A percentile compares a stretch with the other conserved stretches of the same genome.
These are phyloP conservation scores for Hypoxylon sp. DNA, from an alignment of 2,329 filamentous ascomycete genomes.

Conservation along the genomic window DNA sequence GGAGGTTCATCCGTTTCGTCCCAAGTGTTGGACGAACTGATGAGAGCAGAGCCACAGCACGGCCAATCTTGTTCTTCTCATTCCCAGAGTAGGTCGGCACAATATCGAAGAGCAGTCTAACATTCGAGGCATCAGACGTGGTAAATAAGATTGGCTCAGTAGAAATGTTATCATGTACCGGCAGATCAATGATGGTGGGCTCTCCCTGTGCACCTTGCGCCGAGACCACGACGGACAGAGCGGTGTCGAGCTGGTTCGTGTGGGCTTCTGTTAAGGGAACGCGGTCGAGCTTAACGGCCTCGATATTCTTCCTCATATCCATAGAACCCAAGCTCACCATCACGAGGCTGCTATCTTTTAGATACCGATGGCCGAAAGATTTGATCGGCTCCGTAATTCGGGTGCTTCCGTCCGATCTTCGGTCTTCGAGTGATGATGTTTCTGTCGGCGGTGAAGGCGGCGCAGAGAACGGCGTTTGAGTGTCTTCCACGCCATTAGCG, in stretches of 20 bases:
- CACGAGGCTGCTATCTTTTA: slow-evolving; percentile 89
- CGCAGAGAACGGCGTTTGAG: slow-evolving; percentile 44
- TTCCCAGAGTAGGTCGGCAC: slow-evolving; percentile 95
- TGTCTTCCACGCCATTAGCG: slow-evolving; percentile 50
- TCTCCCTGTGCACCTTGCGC: slow-evolving; percentile 88
- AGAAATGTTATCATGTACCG: slow-evolving; percentile 91
- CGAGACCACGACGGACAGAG: slow-evolving; percentile 89
- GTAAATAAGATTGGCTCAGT: slow-evolving; percentile 95
- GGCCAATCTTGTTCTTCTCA: slow-evolving; percentile 88
- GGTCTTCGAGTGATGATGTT: slow-evolving; percentile 71
- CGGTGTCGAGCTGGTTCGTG: slow-evolving; percentile 92
- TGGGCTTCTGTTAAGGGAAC: slow-evolving; percentile 91
- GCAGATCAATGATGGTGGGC: slow-evolving; percentile 89
- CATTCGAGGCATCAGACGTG: slow-evolving; percentile 80
- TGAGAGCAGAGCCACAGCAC: slow-evolving; percentile 88
- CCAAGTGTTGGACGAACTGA: slow-evolving; percentile 87
- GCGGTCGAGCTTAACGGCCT: slow-evolving; percentile 87
- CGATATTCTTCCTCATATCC: slow-evolving; percentile 86
- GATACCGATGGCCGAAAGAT: slow-evolving; percentile 94
- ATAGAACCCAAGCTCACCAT: slow-evolving; percentile 94
- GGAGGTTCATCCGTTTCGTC: slow-evolving; percentile 87
- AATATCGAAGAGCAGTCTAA: slow-evolving; percentile 93
- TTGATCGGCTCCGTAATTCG: slow-evolving; percentile 84
- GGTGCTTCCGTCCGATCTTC: slow-evolving; percentile 65
- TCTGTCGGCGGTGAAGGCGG: slow-evolving; percentile 63